Evolutionary conservation across 2,329 filamentous ascomycete species (phyloP), one percentile per base, ranked within the genome.

Genomic region (Arthrobotrys sphaeroides): DNA sequence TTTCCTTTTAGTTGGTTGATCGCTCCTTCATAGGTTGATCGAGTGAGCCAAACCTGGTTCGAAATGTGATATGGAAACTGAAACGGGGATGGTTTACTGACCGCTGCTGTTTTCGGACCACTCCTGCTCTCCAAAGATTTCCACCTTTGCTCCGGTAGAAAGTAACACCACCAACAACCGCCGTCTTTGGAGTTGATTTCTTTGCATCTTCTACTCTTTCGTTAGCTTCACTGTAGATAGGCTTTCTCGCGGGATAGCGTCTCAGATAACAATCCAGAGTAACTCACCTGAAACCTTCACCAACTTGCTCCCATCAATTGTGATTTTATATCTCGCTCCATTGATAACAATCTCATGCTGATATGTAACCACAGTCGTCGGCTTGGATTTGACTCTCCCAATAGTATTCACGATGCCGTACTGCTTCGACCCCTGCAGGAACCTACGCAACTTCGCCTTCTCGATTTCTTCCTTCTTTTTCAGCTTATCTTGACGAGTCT

Each of bases 121-220:
- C 86, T 77, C 91, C 89, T 80, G 91, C 87, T 66, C 92, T 90
- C 80, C 94, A 90, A 24, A 97, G 87, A 79, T 96, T 97, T 77
- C 93, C 93, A 79, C 90, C 91, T 82, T 94, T 96, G 82, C 92
- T 96, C 78, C 93, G 88, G 80, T 92, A 87, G 81, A 96, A 97
- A 78, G 88, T 89, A 79, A 96, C 91, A 43, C 92, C 92, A 61
- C 90, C 91, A 75, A 96, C 85, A 4, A 85, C 84, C 42, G 90
- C 87, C 77, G 86, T 87, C 83, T 93, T 95, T 0, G 93, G 93
- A 1, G 93, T 96, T 53, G 86, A 85, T 62, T 87, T 88, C 64
- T 88, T 86, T 38, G 87, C 84, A 80, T 89, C 73, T 3, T 77
- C 73, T 77, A 53, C 20, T 43, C 59, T 62, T 40, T 24, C 75